These are phyloP conservation scores for Pichia eremophila DNA, from an alignment of 805 yeast species.

Conservation along the genomic window DNA sequence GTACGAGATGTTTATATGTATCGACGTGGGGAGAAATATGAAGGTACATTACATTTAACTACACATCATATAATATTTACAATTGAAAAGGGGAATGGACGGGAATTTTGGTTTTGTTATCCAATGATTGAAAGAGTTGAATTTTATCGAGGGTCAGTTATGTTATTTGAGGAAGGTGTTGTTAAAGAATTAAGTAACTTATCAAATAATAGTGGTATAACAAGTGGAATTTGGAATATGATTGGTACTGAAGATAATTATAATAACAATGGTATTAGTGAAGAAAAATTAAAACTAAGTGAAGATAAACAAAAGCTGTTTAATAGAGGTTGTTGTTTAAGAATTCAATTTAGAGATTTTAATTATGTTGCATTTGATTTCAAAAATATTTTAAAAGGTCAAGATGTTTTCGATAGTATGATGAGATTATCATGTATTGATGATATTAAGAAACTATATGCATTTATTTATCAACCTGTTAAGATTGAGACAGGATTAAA, in stretches of 20 bases:
- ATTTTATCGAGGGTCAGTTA: conserved; percentile 46
- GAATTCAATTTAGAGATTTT: conserved; percentile 78
- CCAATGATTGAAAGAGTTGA: conserved; percentile 66
- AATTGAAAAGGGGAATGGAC: conserved; percentile 8
- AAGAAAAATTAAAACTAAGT: background rate
- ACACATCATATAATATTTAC: conserved; percentile 70
- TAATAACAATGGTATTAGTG: background rate
- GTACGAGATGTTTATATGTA: conserved; percentile 39
- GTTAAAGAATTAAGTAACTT: background rate
- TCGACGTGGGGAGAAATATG: conserved; percentile 45
- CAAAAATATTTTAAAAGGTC: conserved; percentile 44
- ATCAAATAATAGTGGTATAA: background rate
- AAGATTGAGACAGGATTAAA: conserved; percentile 50
- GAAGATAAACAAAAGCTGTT: conserved; percentile 6
- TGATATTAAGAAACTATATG: conserved; percentile 55
- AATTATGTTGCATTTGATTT: conserved; percentile 75
- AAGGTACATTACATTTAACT: conserved; percentile 60
- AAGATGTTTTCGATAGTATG: conserved; percentile 65
- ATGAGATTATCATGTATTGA: conserved; percentile 53
- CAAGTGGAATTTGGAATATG: background rate
- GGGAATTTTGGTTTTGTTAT: conserved; percentile 85
- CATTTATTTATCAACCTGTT: conserved; percentile 73
- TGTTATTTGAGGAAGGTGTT: conserved; percentile 9
- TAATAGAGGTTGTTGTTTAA: conserved; percentile 40
- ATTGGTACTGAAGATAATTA: background rate